phyloP scores from a whole-genome alignment of 352 stramenopile genomes.

The Globisporangium nunn region DNA sequence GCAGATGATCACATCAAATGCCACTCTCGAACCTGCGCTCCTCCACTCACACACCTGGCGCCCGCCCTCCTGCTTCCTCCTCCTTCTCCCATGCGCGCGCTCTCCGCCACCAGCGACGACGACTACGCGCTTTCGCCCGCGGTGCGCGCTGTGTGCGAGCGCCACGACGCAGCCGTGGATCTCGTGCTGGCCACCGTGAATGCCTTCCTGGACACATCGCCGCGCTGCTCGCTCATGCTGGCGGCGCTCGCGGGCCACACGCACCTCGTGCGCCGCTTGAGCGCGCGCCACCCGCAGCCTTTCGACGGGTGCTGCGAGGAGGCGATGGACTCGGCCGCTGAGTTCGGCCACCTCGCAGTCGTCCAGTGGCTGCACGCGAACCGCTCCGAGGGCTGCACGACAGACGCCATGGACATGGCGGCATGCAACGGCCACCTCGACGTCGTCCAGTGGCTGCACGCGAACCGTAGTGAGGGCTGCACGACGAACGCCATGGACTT shows the following conservation, averaged over 20 bases:
- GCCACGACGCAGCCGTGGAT: constrained; percentile 30
- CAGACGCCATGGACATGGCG: constrained; percentile 30
- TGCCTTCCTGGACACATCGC: constrained; percentile 46
- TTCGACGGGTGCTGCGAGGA: constrained; percentile 19
- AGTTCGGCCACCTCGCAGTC: constrained; percentile 18
- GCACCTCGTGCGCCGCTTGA: constrained; percentile 51
- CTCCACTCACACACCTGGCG: neutral
- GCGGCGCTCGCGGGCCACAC: constrained; percentile 44
- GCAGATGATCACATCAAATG: neutral
- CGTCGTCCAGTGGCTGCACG: constrained; percentile 28
- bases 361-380: constrained; percentile 28
- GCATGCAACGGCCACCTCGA: constrained; percentile 20
- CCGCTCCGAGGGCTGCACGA: constrained; percentile 23
- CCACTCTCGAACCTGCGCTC: neutral
- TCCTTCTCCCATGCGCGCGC: neutral
- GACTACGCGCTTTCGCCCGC: constrained; percentile 33
- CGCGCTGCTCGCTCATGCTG: constrained; percentile 40
- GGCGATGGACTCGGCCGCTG: constrained; percentile 28
- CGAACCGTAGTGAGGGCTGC: constrained; percentile 21
- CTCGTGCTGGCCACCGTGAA: constrained; percentile 45
- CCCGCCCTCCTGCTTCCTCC: too few species aligned
- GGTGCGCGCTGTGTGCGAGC: constrained; percentile 39
- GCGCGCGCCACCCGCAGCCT: constrained; percentile 20
- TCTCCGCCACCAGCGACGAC: neutral
- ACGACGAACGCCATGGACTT: constrained; percentile 22